Base-by-base conservation (phyloP, 2,329 filamentous ascomycete genomes). In the Pyrenophora seminiperda region DNA sequence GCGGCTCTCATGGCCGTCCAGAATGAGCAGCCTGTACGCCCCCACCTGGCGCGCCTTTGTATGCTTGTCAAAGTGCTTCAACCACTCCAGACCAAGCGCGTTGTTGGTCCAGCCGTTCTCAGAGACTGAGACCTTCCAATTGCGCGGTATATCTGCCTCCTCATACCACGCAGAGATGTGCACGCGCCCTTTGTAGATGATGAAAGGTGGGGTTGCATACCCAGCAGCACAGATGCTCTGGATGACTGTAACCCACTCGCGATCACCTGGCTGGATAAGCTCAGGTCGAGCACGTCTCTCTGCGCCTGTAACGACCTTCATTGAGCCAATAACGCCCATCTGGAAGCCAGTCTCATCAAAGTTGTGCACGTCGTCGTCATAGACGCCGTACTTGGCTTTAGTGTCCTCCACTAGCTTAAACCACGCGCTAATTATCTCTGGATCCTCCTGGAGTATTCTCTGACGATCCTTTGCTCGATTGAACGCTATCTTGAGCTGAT, bases 141-240 rank as follows among this genome's bases (percentile, higher is more conserved):
- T 49, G 13, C 31, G 20, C n/a, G 41, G 51, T 43, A 56, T 49
- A 39, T 38, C 39, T 20, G 47, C 22, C 34, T 60, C 54, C 41
- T 54, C 30, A 29, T 69, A 70, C 62, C 49, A 70, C 39, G 46
- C 54, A 30, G 48, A 57, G 47, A 56, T 50, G 34, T 55, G 19
- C 32, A 49, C 38, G 27, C 19, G n/a, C 13, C 30, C 34, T 38
- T 54, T 63, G 39, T 63, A 52, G 42, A 59, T 57, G 38, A 57
- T 53, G 34, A 53, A 54, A 3, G 32, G 53, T 38, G 36, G 41
- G 27, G 32, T 53, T 17, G 18, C 17, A 5, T 47, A 48, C n/a
- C 42, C 18, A 31, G 38, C 14, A 27, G 49, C 37, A 17, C 45
- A 42, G 29, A 58, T 56, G 38, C 49, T 42, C 41, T 58, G 17